Base-by-base conservation (phyloP, 2,329 filamentous ascomycete species). In the Trichoderma gracile region DNA sequence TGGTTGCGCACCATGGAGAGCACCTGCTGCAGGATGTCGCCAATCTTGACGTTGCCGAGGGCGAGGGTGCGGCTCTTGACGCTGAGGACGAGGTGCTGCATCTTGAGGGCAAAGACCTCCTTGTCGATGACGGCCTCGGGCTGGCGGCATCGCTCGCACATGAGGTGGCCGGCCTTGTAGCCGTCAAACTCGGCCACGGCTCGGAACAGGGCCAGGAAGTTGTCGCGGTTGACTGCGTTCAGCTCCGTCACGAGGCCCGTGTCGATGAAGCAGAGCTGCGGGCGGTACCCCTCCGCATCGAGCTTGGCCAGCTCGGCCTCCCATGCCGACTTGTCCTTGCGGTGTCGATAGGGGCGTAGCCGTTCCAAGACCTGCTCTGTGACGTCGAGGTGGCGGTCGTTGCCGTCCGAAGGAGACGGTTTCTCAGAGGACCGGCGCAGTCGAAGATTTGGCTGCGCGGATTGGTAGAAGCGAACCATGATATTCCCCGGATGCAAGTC, bases 401-500 rank as follows among this genome's bases (percentile, higher is more conserved):
- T 80, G 45, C 83, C 73, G 1, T 79, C 58, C 76, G 43, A 80
- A 77, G 40, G n/a, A 19, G 52, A 14, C 27, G 76, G 69, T 52
- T 76, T 70, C 5, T 72, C 69, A 21, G 70, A 54, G 65, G 71
- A 69, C 33, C 69, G 71, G 54, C 71, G 70, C 14, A 76, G 64
- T 4, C 71, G 73, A 1, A 96, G 79, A 55, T 89, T 86, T 0
- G 94, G 85, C 67, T 89, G 84, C 15, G 88, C 86, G 0, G 93
- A 88, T 72, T 94, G 88, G 78, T 98, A 97, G 80, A 99, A 99
- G 68, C 96, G 92, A 53, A 99, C 94, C 93, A 99, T 98, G 78
- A 99, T 98, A 75, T 99, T 99, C 27, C 95, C 95, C 0, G 95
- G 95, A 74, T 99, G 95, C 33, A 99, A 80, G 74, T 99, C 95